Evolutionary conservation across 2,329 filamentous ascomycete species (phyloP).

Genomic region (Colletotrichum melonis): DNA sequence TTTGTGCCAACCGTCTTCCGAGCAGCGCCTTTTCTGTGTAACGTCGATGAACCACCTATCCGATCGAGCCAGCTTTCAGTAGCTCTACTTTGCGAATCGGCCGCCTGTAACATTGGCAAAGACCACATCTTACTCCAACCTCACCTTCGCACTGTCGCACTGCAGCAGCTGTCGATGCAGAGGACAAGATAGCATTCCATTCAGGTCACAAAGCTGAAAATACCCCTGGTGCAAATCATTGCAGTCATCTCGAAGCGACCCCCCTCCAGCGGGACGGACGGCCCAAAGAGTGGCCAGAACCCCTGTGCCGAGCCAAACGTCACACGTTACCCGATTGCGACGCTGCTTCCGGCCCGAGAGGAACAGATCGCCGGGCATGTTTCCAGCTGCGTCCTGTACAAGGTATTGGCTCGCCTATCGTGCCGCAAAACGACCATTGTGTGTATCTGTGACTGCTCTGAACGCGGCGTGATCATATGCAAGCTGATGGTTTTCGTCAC

Average conservation of each 20-base stretch:
- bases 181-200: not conserved
- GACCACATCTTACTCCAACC: not conserved
- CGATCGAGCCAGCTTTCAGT: not conserved
- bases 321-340: slow-evolving; percentile 1
- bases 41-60: not conserved
- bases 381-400: not conserved
- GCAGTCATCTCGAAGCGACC: slow-evolving; percentile 3
- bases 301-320: not conserved
- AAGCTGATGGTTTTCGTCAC: not conserved
- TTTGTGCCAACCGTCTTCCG: not conserved
- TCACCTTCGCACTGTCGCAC: not conserved
- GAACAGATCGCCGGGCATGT: not conserved
- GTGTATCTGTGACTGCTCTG: not conserved
- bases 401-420: slow-evolving; percentile 9
- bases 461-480: not conserved
- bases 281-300: not conserved
- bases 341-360: not conserved
- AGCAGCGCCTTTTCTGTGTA: not conserved
- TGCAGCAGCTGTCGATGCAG: not conserved
- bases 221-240: slow-evolving; percentile 20
- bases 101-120: not conserved
- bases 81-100: not conserved
- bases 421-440: not conserved
- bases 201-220: not conserved
- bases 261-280: not conserved